Conservation (phyloP, 306 rosid species). For the Lithocarpus polystachyus region DNA sequence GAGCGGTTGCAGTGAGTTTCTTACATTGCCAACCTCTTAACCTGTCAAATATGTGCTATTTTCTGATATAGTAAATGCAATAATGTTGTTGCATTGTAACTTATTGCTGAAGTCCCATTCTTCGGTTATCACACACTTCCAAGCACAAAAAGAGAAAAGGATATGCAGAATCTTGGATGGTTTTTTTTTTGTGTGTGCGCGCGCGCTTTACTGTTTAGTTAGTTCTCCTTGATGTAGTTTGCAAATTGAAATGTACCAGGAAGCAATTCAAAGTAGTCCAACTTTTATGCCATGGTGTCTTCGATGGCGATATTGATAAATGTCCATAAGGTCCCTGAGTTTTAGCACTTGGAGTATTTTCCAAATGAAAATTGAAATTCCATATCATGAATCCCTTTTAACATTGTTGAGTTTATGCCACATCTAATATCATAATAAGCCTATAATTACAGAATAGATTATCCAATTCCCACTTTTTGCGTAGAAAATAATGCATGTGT, state of each 20-base stretch:
- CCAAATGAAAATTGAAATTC: not conserved
- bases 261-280: not conserved
- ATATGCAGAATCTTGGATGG: not conserved
- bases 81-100: not conserved
- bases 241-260: not conserved
- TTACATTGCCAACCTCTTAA: slow-evolving; percentile 17
- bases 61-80: slow-evolving; percentile 7
- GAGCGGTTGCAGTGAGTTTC: slow-evolving; percentile 86
- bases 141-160: not conserved
- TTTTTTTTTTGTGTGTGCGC: not conserved
- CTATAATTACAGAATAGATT: not conserved
- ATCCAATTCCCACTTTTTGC: not conserved
- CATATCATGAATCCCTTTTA: not conserved
- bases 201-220: not conserved
- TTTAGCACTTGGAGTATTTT: not conserved
- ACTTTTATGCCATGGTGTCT: not conserved
- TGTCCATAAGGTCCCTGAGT: not conserved
- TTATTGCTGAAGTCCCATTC: not conserved
- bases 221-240: not conserved
- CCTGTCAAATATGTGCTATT: slow-evolving; percentile 18
- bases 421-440: not conserved
- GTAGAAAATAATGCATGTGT: not conserved
- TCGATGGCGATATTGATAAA: not conserved
- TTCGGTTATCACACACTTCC: not conserved
- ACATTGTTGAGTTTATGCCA: not conserved